Evolutionary conservation across 129 eudicot genomes (phyloP), one percentile per base, ranked within the genome.

Genomic region (Flaveria ramosissima): DNA sequence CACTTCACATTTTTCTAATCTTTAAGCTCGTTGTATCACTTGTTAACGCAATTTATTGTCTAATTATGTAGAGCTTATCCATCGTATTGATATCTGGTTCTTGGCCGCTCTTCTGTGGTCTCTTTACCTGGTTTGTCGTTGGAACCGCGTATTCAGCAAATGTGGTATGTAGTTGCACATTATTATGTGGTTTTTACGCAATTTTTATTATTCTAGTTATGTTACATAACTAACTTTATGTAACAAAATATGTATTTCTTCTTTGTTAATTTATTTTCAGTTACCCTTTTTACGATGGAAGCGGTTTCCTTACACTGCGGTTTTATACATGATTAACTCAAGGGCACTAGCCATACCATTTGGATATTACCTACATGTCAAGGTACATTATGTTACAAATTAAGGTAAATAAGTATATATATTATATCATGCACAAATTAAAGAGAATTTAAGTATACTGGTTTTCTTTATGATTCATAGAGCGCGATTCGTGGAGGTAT

Each of bases 81-180:
- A 80, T 80, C 52, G 60, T 47, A 51, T 41, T 72, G 74, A 52
- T 80, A 42, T 73, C 79, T 27, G 79, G 83, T 53, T 80, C 83
- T 7, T 52, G 83, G 83, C 83, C 83, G 0, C 50, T 80, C 26
- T 80, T 80, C 24, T 73, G 69, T 9, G 83, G 83, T 45, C 83
- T 80, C 62, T 65, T 73, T 7, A 23, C 36, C 13, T 80, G 83
- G 83, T 80, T 80, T 42, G 26, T 80, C 13, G 69, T 80, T 8
- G 83, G 83, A 64, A 80, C 79, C 4, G 83, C 83, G 0, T 80
- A 80, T 67, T 80, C 83, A 0, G 83, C 83, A 6, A 80, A 80
- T 42, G 61, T 79, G 78, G 83, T 80, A 21, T 43, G 74, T 73
- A 42, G 3, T 8, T 48, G 39, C 39, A 60, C 15, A 2, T 26